A percentile compares a stretch with the other conserved stretches of the same genome.
Evolutionary conservation across 2,329 filamentous ascomycete species (phyloP).

Genomic region (Aspergillus fructus): DNA sequence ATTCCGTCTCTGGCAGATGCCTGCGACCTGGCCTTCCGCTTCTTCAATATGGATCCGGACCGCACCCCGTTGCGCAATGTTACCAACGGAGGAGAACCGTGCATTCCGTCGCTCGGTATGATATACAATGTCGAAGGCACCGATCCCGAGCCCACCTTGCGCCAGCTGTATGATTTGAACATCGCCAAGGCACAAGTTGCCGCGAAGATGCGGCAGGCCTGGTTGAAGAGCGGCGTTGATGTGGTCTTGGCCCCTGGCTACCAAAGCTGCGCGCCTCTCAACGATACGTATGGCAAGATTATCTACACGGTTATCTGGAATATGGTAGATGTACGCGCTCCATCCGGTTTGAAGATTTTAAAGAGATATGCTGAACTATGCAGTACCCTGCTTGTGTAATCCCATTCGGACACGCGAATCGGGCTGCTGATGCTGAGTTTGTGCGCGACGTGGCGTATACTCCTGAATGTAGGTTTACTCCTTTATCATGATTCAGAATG

Average conservation of each 20-base stretch:
- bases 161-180: slow-evolving; percentile 22
- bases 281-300: slow-evolving; percentile 22
- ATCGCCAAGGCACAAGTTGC: slow-evolving; percentile 11
- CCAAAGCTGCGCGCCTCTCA: slow-evolving; percentile 23
- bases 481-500: too few relatives aligned
- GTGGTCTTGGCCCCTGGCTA: slow-evolving; percentile 22
- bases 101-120: slow-evolving; percentile 18
- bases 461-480: slow-evolving; percentile 19
- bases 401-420: slow-evolving; percentile 20
- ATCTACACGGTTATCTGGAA: slow-evolving; percentile 25
- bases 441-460: slow-evolving; percentile 20
- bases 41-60: slow-evolving; percentile 25
- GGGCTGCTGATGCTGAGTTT: slow-evolving; percentile 18
- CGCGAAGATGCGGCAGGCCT: slow-evolving; percentile 16
- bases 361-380: background rate
- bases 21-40: slow-evolving; percentile 14
- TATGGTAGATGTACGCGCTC: slow-evolving; percentile 22
- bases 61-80: slow-evolving; percentile 19
- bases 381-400: slow-evolving; percentile 25
- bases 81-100: slow-evolving; percentile 19
- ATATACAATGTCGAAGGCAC: slow-evolving; percentile 12
- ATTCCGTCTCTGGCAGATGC: slow-evolving; percentile 11
- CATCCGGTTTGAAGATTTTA: background rate
- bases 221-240: slow-evolving; percentile 22
- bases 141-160: slow-evolving; percentile 16